phyloP scores from a whole-genome alignment of 176 grass and related monocot species.

The Ampelocalamus luodianensis region DNA sequence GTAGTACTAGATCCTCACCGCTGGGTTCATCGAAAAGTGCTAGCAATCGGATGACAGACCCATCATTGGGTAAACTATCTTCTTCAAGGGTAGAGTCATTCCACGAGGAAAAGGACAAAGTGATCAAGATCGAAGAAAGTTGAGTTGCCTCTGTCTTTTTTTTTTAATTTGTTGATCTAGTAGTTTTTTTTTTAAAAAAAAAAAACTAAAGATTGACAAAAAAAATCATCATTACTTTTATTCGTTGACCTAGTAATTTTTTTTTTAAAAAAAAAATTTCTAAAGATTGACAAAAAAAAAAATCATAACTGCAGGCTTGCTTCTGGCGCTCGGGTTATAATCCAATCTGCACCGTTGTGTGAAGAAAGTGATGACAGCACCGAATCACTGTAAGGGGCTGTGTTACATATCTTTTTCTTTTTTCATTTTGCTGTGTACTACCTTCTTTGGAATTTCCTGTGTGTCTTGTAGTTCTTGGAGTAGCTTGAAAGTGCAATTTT shows the following conservation, averaged over 20 bases:
- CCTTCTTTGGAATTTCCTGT: slow-evolving; percentile 41
- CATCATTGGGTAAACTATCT: slow-evolving; percentile 61
- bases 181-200: neutral
- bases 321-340: slow-evolving; percentile 96
- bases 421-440: slow-evolving; percentile 38
- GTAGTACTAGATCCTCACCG: slow-evolving; percentile 65
- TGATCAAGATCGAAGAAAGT: slow-evolving; percentile 99
- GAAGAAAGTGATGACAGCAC: slow-evolving; percentile 78
- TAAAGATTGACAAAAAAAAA: slow-evolving; percentile 44
- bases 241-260: too few species aligned
- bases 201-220: slow-evolving; percentile 45
- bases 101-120: slow-evolving; percentile 72
- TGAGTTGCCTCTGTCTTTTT: slow-evolving; percentile 58
- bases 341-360: slow-evolving; percentile 69
- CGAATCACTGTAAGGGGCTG: slow-evolving; percentile 62
- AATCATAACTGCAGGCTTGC: slow-evolving; percentile 76
- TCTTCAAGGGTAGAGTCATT: slow-evolving; percentile 80
- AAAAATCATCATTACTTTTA: neutral
- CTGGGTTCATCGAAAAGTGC: slow-evolving; percentile 65
- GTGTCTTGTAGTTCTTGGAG: slow-evolving; percentile 39
- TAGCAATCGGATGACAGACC: slow-evolving; percentile 78
- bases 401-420: slow-evolving; percentile 36
- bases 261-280: neutral
- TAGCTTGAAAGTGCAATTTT: slow-evolving; percentile 40
- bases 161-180: slow-evolving; percentile 9